Base-by-base conservation (phyloP, 2,329 filamentous ascomycete genomes). In the Bisporella sp. region DNA sequence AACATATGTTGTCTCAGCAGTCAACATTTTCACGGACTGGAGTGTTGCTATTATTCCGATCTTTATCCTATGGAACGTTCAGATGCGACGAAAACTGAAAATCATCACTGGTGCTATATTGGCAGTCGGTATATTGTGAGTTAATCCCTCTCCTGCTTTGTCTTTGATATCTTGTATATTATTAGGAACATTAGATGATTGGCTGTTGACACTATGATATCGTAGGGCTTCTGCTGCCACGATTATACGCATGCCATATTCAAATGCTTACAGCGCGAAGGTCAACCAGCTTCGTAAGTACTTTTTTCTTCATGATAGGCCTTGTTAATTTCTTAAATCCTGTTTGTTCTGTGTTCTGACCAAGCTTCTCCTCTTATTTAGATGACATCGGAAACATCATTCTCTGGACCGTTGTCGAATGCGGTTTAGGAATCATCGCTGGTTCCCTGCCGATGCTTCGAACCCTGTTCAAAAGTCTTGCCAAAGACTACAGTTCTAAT, bases 1-100 rank as follows among this genome's bases (percentile, higher is more conserved):
- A 6, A 37, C 31, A 35, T 46, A 46, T 37, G 33, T 46, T 37
- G 21, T 46, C 45, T 46, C 45, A n/a, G 45, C 45, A 28, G 45
- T 31, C 37, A 35, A 7, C 31, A 46, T 46, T 21, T 37, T 46
- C 8, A 46, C 45, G 5, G 45, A 46, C 21, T 46, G 33, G 9
- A 35, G 31, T 6, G 33, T 31, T 32, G 45, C 45, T 35, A 46
- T 46, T 46, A 31, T 46, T 37, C 45, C 45, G 33, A 37, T 37
- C 37, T 8, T 46, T 31, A 31, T 46, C 29, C 45, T 46, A 35
- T 46, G 45, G 45, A 30, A 46, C 21, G 45, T 37, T 35, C 30
- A 46, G 12, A 21, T 46, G 45, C 33, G 9, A n/a, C 37, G 45
- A 32, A 46, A 37, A 46, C 33, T 46, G 31, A 46, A 37, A 21